phyloP scores from a whole-genome alignment of 495 filamentous ascomycete genomes.

The Trichoderma orchidacearum region DNA sequence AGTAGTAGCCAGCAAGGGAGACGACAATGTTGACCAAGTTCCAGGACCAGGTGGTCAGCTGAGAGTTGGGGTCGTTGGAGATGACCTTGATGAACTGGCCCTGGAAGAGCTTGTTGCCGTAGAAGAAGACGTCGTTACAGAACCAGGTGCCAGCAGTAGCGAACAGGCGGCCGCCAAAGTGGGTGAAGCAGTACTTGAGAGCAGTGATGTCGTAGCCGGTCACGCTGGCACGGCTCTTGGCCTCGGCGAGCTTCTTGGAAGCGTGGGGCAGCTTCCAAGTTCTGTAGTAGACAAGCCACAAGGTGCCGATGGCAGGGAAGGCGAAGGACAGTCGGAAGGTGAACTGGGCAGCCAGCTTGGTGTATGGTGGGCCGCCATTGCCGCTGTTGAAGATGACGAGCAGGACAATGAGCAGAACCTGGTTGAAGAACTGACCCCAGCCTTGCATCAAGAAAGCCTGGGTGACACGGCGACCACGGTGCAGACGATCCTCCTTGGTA shows the following conservation, averaged over 20 bases:
- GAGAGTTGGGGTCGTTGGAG: conserved; percentile 37
- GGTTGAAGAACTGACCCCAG: conserved; percentile 90
- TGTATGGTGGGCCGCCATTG: conserved; percentile 59
- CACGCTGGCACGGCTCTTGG: conserved; percentile 73
- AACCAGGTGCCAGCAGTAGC: conserved; percentile 80
- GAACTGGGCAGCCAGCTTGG: conserved; percentile 57
- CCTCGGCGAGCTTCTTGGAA: conserved; percentile 54
- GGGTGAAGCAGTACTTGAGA: conserved; percentile 54
- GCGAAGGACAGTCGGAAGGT: conserved; percentile 77
- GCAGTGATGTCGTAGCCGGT: conserved; percentile 82
- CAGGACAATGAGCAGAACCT: conserved; percentile 67
- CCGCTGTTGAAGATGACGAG: conserved; percentile 71
- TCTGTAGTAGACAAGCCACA: conserved; percentile 90
- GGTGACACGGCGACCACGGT: conserved; percentile 86
- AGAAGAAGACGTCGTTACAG: conserved; percentile 91
- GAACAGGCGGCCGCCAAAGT: conserved; percentile 73
- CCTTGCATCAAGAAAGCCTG: conserved; percentile 94
- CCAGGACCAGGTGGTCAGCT: conserved; percentile 82
- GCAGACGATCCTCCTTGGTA: conserved; percentile 76
- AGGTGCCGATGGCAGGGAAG: conserved; percentile 69
- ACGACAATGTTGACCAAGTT: conserved; percentile 78
- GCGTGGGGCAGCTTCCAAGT: conserved; percentile 71
- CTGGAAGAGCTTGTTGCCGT: conserved; percentile 96
- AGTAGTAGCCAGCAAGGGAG: conserved; percentile 71
- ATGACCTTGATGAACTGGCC: conserved; percentile 68